Percentiles rank a stretch among this genome's conserved stretches.
Conservation (phyloP, 2,329 filamentous ascomycete species). For the Stemphylium lycopersici region DNA sequence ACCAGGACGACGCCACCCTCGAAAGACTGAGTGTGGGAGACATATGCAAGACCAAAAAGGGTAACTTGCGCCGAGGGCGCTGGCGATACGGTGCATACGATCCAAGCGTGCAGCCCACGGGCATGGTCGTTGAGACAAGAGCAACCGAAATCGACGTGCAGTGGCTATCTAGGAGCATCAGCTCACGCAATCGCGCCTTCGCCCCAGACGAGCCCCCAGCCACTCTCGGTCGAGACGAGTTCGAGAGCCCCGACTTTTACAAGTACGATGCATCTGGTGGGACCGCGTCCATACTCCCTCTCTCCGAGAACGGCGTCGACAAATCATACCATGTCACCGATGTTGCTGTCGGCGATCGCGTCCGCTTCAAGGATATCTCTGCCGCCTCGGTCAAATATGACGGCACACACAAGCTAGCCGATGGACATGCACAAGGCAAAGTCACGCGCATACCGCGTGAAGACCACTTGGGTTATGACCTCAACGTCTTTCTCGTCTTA, state of each 20-base stretch:
- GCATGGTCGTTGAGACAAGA: constrained; percentile 60
- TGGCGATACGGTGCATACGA: constrained; percentile 62
- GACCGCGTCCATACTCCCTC: constrained; percentile 29
- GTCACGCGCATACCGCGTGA: constrained; percentile 54
- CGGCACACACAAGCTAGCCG: constrained; percentile 32
- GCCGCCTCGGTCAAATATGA: constrained; percentile 61
- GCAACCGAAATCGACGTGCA: constrained; percentile 55
- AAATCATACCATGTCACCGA: constrained; percentile 46
- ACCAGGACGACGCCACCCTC: constrained; percentile 41
- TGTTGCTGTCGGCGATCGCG: constrained; percentile 54
- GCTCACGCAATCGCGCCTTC: constrained; percentile 22
- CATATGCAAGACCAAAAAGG: constrained; percentile 58
- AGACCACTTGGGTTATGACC: constrained; percentile 61
- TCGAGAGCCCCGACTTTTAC: constrained; percentile 51
- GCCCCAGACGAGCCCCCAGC: constrained; percentile 40
- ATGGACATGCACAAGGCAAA: constrained; percentile 48
- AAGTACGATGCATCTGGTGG: constrained; percentile 51
- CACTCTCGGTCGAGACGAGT: constrained; percentile 46
- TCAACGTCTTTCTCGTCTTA: constrained; percentile 63
- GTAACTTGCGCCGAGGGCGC: constrained; percentile 57
- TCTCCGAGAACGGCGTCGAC: constrained; percentile 30
- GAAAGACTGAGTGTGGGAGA: constrained; percentile 56
- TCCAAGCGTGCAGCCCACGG: constrained; percentile 56
- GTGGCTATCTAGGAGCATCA: constrained; percentile 59
- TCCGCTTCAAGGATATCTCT: constrained; percentile 61